Evolutionary conservation across 2,329 filamentous ascomycete genomes (phyloP).

Genomic region (Chaetomiaceae sp.): DNA sequence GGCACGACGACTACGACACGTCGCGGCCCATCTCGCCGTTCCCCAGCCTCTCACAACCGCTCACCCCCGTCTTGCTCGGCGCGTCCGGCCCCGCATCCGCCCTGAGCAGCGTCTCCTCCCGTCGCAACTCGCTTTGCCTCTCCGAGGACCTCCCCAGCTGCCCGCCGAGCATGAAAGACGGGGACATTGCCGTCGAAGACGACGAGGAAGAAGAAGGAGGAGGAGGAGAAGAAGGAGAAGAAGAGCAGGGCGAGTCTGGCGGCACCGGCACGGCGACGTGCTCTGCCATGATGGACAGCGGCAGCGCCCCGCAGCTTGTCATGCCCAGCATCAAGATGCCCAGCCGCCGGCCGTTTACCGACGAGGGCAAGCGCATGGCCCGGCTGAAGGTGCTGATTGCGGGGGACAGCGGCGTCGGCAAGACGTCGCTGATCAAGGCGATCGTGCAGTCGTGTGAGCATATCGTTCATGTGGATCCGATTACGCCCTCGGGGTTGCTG

Average conservation of each 20-base stretch:
- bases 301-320: slow-evolving; percentile 71
- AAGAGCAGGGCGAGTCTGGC: too few species aligned
- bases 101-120: slow-evolving; percentile 49
- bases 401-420: slow-evolving; percentile 74
- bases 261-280: neutral
- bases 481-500: slow-evolving; percentile 34
- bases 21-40: slow-evolving; percentile 24
- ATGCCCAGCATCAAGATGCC: slow-evolving; percentile 97
- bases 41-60: slow-evolving; percentile 38
- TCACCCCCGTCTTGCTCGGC: slow-evolving; percentile 43
- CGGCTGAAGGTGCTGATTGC: slow-evolving; percentile 85
- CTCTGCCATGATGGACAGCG: slow-evolving; percentile 41
- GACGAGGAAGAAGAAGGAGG: slow-evolving; percentile 23
- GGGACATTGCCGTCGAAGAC: slow-evolving; percentile 45
- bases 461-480: slow-evolving; percentile 85
- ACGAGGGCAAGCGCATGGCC: slow-evolving; percentile 76
- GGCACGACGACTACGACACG: slow-evolving; percentile 5
- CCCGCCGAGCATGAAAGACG: slow-evolving; percentile 31
- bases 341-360: slow-evolving; percentile 80
- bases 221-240: slow-evolving; percentile 1
- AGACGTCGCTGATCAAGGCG: slow-evolving; percentile 83
- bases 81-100: slow-evolving; percentile 39
- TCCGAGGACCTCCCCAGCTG: slow-evolving; percentile 41
- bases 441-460: slow-evolving; percentile 84
- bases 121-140: slow-evolving; percentile 46